Evolutionary conservation across 1,139 yeast genomes (phyloP).

Genomic region (Hyphopichia fennica): DNA sequence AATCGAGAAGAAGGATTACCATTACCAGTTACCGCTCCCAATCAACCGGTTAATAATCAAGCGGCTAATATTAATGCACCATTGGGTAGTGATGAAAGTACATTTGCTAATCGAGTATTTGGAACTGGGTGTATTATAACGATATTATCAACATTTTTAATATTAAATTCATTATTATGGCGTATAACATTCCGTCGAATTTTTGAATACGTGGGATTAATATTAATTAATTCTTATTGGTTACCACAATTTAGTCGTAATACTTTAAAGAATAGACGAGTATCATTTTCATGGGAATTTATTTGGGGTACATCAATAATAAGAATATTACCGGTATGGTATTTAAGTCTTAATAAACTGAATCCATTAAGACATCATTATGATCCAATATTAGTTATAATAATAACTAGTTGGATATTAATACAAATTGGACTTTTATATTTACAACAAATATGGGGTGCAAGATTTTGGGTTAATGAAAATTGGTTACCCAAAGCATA

Average conservation of each 20-base stretch:
- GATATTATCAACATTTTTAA: slow-evolving; percentile 57
- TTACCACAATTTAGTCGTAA: slow-evolving; percentile 87
- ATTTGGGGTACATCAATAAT: slow-evolving; percentile 64
- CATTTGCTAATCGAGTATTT: slow-evolving; percentile 59
- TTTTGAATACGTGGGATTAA: slow-evolving; percentile 57
- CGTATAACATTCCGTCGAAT: slow-evolving; percentile 52
- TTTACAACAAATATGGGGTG: slow-evolving; percentile 67
- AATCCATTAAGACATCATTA: slow-evolving; percentile 58
- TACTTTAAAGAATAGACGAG: slow-evolving; percentile 67
- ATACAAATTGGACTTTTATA: slow-evolving; percentile 57
- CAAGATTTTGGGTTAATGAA: slow-evolving; percentile 82
- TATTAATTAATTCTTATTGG: slow-evolving; percentile 74
- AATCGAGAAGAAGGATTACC: slow-evolving; percentile 10
- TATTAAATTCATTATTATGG: slow-evolving; percentile 65
- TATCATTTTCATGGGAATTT: slow-evolving; percentile 69
- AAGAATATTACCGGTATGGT: slow-evolving; percentile 64
- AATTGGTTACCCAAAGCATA: slow-evolving; percentile 74
- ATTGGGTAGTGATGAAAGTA: slow-evolving; percentile 47
- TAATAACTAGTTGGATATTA: slow-evolving; percentile 51
- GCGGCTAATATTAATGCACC: slow-evolving; percentile 14
- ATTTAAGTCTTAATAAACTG: slow-evolving; percentile 48
- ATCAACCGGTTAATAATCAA: slow-evolving; percentile 10
- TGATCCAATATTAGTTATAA: slow-evolving; percentile 49
- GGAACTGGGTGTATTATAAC: slow-evolving; percentile 61
- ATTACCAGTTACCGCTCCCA: slow-evolving; percentile 7